phyloP scores from a whole-genome alignment of 176 grass and related monocot genomes.

The Carex littledalei region DNA sequence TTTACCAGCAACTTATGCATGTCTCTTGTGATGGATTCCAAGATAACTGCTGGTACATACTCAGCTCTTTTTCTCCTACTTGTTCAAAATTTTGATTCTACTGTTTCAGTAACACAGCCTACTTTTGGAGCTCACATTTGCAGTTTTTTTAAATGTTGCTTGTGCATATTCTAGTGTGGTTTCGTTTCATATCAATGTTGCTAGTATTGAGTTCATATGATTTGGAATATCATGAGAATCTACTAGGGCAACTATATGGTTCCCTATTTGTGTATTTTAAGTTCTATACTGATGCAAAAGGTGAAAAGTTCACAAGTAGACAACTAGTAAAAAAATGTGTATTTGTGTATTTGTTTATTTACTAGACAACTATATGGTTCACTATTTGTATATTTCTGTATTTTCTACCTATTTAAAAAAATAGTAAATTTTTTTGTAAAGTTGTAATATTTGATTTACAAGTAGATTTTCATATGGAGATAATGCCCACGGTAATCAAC shows the following conservation, averaged over 20 bases:
- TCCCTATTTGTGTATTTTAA: neutral
- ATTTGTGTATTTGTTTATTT: too few relatives aligned
- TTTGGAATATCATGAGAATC: neutral
- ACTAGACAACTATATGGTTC: too few relatives aligned
- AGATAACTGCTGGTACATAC: neutral
- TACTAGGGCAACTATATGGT: neutral
- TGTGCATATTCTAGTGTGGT: neutral
- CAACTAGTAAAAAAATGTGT: too few relatives aligned
- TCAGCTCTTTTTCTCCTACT: neutral
- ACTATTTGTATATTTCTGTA: too few relatives aligned
- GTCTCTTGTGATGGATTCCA: neutral
- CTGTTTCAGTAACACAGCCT: neutral
- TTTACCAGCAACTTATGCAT: neutral
- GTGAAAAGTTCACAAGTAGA: neutral
- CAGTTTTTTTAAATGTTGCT: neutral
- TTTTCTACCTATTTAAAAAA: too few relatives aligned
- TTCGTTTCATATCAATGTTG: neutral
- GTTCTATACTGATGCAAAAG: conserved; percentile 1
- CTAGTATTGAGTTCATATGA: too few relatives aligned
- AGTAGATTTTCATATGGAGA: too few relatives aligned
- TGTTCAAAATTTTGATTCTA: neutral
- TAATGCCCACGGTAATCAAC: too few relatives aligned
- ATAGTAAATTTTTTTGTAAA: too few relatives aligned
- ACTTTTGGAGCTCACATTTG: neutral
- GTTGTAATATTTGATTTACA: too few relatives aligned